Percentiles rank a stretch among this genome's conserved stretches.
Conservation (phyloP, 495 filamentous ascomycete species). For the Aspergillus olivimuriae region DNA sequence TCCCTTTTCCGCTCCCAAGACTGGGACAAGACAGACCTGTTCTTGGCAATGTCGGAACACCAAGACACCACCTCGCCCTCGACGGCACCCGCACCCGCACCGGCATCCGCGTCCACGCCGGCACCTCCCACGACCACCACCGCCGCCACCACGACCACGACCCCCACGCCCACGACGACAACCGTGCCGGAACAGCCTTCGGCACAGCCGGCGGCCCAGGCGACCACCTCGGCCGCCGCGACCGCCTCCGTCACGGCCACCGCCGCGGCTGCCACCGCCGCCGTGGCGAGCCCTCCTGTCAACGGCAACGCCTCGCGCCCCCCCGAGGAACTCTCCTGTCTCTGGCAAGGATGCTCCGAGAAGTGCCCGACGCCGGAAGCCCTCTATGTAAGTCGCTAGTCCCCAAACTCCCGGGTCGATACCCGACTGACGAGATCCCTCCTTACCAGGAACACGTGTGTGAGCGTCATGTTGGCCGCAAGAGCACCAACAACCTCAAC, state of each 20-base stretch:
- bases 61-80: slow-evolving; percentile 18
- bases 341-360: slow-evolving; percentile 83
- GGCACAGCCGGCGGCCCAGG: slow-evolving; percentile 14
- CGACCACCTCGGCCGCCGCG: slow-evolving; percentile 11
- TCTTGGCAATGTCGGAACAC: slow-evolving; percentile 29
- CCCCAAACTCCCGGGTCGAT: not conserved
- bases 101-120: slow-evolving; percentile 19
- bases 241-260: slow-evolving; percentile 31
- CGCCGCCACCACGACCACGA: slow-evolving; percentile 17
- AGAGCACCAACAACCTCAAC: slow-evolving; percentile 98
- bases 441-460: slow-evolving; percentile 87
- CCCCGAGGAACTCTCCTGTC: slow-evolving; percentile 64
- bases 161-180: slow-evolving; percentile 34
- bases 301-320: slow-evolving; percentile 26
- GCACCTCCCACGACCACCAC: slow-evolving; percentile 14
- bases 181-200: slow-evolving; percentile 20
- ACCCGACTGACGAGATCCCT: slow-evolving; percentile 10
- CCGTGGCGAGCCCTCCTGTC: slow-evolving; percentile 32
- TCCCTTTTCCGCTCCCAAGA: slow-evolving; percentile 20
- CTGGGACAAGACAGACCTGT: slow-evolving; percentile 19
- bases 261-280: slow-evolving; percentile 38
- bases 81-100: slow-evolving; percentile 20
- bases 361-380: slow-evolving; percentile 70
- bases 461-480: slow-evolving; percentile 96
- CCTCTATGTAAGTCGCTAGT: slow-evolving; percentile 72